Evolutionary conservation across 768 basidiomycete genomes (phyloP).

Genomic region (Sistotremastrum niveocremeum): DNA sequence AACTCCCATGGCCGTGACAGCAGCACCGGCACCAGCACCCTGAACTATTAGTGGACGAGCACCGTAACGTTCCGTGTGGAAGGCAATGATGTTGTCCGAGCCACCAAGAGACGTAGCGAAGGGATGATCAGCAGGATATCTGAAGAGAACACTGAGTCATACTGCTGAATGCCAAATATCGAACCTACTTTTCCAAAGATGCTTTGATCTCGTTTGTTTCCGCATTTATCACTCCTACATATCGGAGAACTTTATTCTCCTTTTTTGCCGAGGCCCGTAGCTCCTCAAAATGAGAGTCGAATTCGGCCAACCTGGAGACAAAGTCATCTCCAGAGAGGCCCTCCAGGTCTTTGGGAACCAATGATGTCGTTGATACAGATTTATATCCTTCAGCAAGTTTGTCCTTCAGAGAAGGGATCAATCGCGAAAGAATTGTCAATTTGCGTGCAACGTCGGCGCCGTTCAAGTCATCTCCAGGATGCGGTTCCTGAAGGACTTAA

Average conservation of each 20-base stretch:
- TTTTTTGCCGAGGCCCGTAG: constrained; percentile 65
- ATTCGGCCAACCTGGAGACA: constrained; percentile 62
- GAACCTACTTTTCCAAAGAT: constrained; percentile 71
- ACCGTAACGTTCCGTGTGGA: constrained; percentile 87
- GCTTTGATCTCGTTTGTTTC: constrained; percentile 61
- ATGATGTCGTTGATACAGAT: constrained; percentile 70
- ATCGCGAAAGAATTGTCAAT: constrained; percentile 85
- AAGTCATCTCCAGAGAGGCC: constrained; percentile 74
- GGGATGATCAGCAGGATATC: constrained; percentile 80
- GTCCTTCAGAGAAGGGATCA: constrained; percentile 40
- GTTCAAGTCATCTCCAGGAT: constrained; percentile 93
- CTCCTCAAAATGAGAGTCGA: constrained; percentile 65
- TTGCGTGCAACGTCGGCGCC: constrained; percentile 97
- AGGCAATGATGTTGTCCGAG: constrained; percentile 96
- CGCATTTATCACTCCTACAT: constrained; percentile 89
- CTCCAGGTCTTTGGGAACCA: constrained; percentile 68
- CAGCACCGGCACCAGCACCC: constrained; percentile 94
- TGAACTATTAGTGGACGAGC: constrained; percentile 84
- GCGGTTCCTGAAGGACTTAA: constrained; percentile 62
- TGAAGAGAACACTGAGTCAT: constrained; percentile 16
- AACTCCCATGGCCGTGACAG: constrained; percentile 97
- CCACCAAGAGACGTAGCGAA: constrained; percentile 94
- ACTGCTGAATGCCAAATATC: not conserved
- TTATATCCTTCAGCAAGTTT: constrained; percentile 63
- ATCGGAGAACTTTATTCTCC: constrained; percentile 79